These are phyloP conservation scores for Pestalotiopsis sp. DNA, from an alignment of 2,329 filamentous ascomycete species.

Conservation along the genomic window DNA sequence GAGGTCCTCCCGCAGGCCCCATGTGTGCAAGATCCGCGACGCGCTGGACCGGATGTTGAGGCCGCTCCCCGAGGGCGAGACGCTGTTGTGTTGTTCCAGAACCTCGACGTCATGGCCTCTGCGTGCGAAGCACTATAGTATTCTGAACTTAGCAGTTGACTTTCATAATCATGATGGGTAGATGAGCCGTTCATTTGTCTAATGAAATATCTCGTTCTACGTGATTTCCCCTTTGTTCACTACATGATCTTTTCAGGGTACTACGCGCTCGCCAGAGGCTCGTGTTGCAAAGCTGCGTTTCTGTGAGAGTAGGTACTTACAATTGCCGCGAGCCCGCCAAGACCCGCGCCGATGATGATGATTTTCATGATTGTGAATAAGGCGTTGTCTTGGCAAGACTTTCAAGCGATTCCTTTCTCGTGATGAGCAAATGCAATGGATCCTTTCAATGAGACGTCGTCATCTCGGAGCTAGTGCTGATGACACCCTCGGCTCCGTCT, in stretches of 20 bases:
- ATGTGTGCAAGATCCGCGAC: constrained; percentile 11
- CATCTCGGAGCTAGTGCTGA: neutral
- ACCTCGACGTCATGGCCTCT: constrained; percentile 13
- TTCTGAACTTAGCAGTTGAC: neutral
- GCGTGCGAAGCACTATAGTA: constrained; percentile 9
- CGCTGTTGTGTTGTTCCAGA: constrained; percentile 6
- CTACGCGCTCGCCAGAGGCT: neutral
- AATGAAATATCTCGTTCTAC: neutral
- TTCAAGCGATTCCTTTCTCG: neutral
- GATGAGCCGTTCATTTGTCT: neutral
- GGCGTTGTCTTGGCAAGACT: neutral
- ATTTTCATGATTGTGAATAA: constrained; percentile 6
- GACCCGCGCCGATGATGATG: constrained; percentile 14
- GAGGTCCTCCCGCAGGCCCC: constrained; percentile 11
- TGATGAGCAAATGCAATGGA: neutral
- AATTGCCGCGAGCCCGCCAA: constrained; percentile 13
- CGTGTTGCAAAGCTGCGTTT: neutral
- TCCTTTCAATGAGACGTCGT: neutral
- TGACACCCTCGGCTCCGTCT: neutral
- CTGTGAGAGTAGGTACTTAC: neutral
- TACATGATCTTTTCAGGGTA: neutral
- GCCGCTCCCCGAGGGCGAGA: neutral
- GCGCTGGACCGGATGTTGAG: constrained; percentile 11
- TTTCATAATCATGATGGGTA: neutral
- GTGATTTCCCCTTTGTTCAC: neutral